These are phyloP conservation scores for Saccharomycopsis capsularis DNA, from an alignment of 805 yeast genomes.

Conservation along the genomic window DNA sequence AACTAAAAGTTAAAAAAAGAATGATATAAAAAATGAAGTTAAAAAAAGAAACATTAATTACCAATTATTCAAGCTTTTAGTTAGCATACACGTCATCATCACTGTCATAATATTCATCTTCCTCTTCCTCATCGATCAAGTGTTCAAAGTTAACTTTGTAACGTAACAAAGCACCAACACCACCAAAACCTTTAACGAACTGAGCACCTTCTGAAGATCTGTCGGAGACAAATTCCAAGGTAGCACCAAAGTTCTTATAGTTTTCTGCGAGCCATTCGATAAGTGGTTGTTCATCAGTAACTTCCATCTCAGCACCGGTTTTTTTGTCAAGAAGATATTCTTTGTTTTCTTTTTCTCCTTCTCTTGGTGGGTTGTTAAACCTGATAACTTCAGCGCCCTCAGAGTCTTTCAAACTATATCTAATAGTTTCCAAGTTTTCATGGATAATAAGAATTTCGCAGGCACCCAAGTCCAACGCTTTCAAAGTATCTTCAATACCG, in stretches of 20 bases:
- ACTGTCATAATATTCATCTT: slow-evolving; percentile 27
- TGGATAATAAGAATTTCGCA: slow-evolving; percentile 87
- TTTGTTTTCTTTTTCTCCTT: slow-evolving; percentile 55
- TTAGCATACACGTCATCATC: slow-evolving; percentile 27
- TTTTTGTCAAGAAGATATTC: slow-evolving; percentile 70
- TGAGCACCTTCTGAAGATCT: slow-evolving; percentile 98
- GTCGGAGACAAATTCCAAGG: slow-evolving; percentile 93
- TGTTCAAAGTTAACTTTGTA: slow-evolving; percentile 97
- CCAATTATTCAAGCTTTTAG: too few relatives aligned
- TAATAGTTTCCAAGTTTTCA: slow-evolving; percentile 80
- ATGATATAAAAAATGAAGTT: too few relatives aligned
- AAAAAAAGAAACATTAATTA: too few relatives aligned
- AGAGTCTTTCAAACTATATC: slow-evolving; percentile 77
- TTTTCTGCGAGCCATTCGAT: slow-evolving; percentile 98
- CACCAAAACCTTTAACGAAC: slow-evolving; percentile 97
- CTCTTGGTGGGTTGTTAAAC: slow-evolving; percentile 50
- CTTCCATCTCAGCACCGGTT: slow-evolving; percentile 90
- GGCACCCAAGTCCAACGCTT: slow-evolving; percentile 95
- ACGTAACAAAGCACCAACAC: slow-evolving; percentile 93
- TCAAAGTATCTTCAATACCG: slow-evolving; percentile 93
- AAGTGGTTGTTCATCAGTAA: slow-evolving; percentile 73
- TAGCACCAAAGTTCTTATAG: slow-evolving; percentile 90
- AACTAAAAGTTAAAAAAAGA: too few relatives aligned
- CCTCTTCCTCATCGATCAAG: slow-evolving; percentile 55
- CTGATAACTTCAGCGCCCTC: slow-evolving; percentile 74